A percentile compares a stretch with the other conserved stretches of the same genome.
Evolutionary conservation across 345 rosid genomes (phyloP).

Genomic region (Kernera saxatilis): DNA sequence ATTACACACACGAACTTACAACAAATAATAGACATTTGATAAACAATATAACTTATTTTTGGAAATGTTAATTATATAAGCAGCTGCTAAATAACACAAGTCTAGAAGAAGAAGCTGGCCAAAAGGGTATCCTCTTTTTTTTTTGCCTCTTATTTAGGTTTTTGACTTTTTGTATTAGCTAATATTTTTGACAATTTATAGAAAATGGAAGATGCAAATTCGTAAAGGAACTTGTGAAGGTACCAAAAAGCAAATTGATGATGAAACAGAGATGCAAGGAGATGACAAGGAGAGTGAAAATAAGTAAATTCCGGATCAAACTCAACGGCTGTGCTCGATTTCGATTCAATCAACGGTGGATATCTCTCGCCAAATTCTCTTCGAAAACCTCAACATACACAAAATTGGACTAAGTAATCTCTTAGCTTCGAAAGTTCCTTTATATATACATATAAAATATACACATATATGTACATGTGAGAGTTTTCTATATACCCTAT

Average conservation of each 20-base stretch:
- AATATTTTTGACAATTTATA: neutral
- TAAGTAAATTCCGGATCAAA: conserved; percentile 54
- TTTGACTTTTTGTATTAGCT: neutral
- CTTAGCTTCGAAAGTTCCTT: neutral
- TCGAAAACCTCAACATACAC: conserved; percentile 42
- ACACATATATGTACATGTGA: neutral
- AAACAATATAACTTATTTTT: neutral
- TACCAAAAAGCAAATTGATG: conserved; percentile 35
- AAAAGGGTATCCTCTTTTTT: conserved; percentile 7
- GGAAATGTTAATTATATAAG: conserved; percentile 9
- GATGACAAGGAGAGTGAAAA: conserved; percentile 47
- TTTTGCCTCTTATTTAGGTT: neutral
- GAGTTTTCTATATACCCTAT: too few species aligned
- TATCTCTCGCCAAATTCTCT: conserved; percentile 47
- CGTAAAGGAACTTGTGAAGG: conserved; percentile 34
- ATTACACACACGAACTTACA: neutral
- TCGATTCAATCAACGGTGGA: conserved; percentile 42
- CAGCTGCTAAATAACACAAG: conserved; percentile 51
- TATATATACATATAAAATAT: neutral
- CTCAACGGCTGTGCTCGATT: conserved; percentile 58
- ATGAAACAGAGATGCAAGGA: conserved; percentile 44
- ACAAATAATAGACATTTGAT: neutral
- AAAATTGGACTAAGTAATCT: conserved; percentile 36
- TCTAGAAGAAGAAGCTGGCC: conserved; percentile 34
- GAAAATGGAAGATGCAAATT: conserved; percentile 37